Evolutionary conservation across 306 rosid genomes (phyloP).

Genomic region (Prunus armeniaca): DNA sequence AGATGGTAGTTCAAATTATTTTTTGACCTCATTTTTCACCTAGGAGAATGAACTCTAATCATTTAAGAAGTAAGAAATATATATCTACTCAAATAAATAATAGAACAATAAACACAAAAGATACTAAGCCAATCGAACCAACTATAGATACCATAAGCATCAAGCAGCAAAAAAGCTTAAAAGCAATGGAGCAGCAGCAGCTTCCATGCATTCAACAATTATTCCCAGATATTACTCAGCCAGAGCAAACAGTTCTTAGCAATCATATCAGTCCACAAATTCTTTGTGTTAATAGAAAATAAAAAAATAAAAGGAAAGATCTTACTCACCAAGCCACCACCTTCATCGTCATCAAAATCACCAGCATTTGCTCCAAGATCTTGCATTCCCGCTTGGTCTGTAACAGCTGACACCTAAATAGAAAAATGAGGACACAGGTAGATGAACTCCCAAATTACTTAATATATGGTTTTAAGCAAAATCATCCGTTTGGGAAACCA

Average conservation of each 20-base stretch:
- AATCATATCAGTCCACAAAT: neutral
- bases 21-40: neutral
- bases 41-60: too few relatives aligned
- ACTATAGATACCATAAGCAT: too few relatives aligned
- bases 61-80: too few relatives aligned
- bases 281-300: neutral
- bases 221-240: too few relatives aligned
- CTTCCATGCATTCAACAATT: too few relatives aligned
- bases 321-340: constrained; percentile 78
- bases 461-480: neutral
- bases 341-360: constrained; percentile 94
- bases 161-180: too few relatives aligned
- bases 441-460: constrained; percentile 3
- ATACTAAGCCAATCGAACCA: neutral
- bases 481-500: neutral
- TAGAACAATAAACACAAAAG: neutral
- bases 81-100: neutral
- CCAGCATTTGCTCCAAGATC: constrained; percentile 77
- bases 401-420: constrained; percentile 80
- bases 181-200: too few relatives aligned
- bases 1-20: neutral
- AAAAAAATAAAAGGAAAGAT: constrained; percentile 3
- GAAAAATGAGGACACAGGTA: neutral
- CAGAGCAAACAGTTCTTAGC: too few relatives aligned
- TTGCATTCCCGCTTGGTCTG: constrained; percentile 78